Percentiles rank a stretch among this genome's conserved stretches.
Conservation (phyloP, 805 yeast species). For the Lachancea nothofagi region DNA sequence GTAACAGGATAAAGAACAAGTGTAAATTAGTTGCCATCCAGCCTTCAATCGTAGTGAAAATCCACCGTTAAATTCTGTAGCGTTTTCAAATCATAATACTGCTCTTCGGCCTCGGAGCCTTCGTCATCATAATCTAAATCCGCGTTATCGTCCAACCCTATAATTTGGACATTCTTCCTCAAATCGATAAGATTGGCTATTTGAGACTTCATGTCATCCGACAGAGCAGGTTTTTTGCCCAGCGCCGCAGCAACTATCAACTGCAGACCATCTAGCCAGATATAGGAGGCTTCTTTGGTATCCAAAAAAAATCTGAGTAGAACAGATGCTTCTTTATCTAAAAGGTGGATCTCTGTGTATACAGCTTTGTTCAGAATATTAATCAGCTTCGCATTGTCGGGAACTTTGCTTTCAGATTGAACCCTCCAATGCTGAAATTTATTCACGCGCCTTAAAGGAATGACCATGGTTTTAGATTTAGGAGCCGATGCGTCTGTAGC, state of each 20-base stretch:
- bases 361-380: constrained; percentile 52
- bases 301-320: constrained; percentile 63
- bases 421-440: constrained; percentile 48
- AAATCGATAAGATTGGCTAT: constrained; percentile 40
- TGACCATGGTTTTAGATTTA: constrained; percentile 30
- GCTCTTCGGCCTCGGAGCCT: constrained; percentile 18
- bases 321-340: constrained; percentile 38
- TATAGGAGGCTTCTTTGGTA: constrained; percentile 57
- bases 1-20: not conserved
- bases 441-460: constrained; percentile 48
- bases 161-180: constrained; percentile 45
- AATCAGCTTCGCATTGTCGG: constrained; percentile 43
- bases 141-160: constrained; percentile 34
- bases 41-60: constrained; percentile 26
- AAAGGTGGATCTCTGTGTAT: constrained; percentile 50
- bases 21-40: too few species aligned
- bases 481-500: constrained; percentile 9
- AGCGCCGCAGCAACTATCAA: constrained; percentile 36
- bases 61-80: constrained; percentile 21
- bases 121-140: constrained; percentile 10
- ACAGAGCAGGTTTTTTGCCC: constrained; percentile 22
- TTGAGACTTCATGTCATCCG: constrained; percentile 42
- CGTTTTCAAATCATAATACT: constrained; percentile 21
- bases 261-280: constrained; percentile 77
- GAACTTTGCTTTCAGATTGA: constrained; percentile 41